Evolutionary conservation across 306 rosid species (phyloP).

Genomic region (Rubus parviflorus): DNA sequence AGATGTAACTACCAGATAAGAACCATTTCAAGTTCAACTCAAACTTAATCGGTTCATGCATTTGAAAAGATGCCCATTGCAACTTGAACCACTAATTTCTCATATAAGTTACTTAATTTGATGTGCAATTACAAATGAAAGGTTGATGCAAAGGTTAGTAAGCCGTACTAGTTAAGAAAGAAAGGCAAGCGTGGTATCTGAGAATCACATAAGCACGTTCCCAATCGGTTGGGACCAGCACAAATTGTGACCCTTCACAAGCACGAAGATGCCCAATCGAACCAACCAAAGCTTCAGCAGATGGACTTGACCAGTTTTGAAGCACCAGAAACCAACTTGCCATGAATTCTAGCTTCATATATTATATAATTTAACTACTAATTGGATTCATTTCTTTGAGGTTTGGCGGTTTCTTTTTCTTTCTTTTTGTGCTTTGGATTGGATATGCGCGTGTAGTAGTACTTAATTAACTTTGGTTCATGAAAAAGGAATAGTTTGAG

Average conservation of each 20-base stretch:
- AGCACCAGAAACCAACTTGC: conserved; percentile 1
- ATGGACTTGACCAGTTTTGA: conserved; percentile 29
- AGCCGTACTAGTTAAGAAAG: conserved; percentile 26
- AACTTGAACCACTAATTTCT: background rate
- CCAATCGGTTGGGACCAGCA: conserved; percentile 51
- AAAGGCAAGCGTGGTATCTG: conserved; percentile 38
- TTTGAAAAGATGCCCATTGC: background rate
- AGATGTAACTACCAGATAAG: too few relatives aligned
- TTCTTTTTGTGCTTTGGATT: background rate
- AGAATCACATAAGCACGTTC: conserved; percentile 33
- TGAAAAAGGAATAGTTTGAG: conserved; percentile 9
- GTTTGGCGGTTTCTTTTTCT: background rate
- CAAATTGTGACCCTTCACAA: background rate
- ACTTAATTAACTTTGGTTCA: conserved; percentile 10
- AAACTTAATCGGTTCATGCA: background rate
- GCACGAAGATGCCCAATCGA: conserved; percentile 50
- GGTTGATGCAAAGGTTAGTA: conserved; percentile 20
- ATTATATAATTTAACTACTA: background rate
- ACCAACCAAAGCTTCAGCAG: conserved; percentile 57
- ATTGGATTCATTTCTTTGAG: background rate
- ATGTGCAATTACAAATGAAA: conserved; percentile 5
- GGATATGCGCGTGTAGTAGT: background rate
- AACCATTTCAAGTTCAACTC: too few relatives aligned
- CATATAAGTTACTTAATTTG: background rate
- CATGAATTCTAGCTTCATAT: background rate